Evolutionary conservation across 2,329 filamentous ascomycete species (phyloP), one percentile per base, ranked within the genome.

Genomic region (Cladosporium austrohemisphaericum): DNA sequence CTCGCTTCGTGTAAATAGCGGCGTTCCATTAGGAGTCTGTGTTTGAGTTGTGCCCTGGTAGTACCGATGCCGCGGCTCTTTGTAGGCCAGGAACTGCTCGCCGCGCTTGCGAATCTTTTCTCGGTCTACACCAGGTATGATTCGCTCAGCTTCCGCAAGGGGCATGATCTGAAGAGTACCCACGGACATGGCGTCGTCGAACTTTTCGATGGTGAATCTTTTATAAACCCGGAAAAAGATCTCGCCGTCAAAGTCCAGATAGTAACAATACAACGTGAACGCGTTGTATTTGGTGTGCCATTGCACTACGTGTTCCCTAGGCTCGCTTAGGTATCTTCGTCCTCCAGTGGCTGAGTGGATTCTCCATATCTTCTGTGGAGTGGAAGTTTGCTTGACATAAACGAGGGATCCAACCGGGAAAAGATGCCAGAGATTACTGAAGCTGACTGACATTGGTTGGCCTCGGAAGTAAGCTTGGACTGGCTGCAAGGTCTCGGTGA

Each of bases 221-320:
- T 16, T 10, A 14, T 37, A 28, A n/a, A 46, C 43, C 22, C 32
- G 31, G 10, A 46, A 22, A 20, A 46, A 36, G 8, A 33, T 23
- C 8, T 26, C 25, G 8, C 43, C 43, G 22, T 46, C 43, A 18
- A 36, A 37, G 16, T 46, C 43, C 31, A 46, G 28, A 16, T 26
- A 36, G 18, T 36, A 36, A 14, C 43, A 46, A 19, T 46, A 29
- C 10, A 46, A 10, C 25, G 37, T 23, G 16, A 46, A 46, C 3
- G 40, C 6, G 25, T 16, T 35, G n/a, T 19, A 35, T 18, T 35
- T 35, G 32, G 8, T 18, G 4, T 16, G n/a, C 32, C 32, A 40
- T 5, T 40, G 18, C 25, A 7, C 4, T 3, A 25, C 6, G 13
- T 25, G 10, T 25, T 22, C 20, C 4, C 9, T 22, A 20, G 36